Evolutionary conservation across 106 monocot species (phyloP).

Genomic region (Phalaenopsis equestris): DNA sequence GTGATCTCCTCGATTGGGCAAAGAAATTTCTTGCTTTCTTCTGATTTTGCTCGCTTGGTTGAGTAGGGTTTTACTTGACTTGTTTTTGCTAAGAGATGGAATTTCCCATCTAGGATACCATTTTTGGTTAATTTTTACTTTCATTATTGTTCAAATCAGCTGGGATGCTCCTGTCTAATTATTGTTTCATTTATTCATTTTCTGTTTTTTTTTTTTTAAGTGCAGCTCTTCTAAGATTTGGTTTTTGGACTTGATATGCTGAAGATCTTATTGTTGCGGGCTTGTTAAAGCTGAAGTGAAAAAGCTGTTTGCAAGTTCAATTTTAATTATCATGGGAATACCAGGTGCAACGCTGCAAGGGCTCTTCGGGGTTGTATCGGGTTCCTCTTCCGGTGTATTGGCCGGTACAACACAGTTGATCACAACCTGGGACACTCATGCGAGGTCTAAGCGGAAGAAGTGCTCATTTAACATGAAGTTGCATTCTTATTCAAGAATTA

Average conservation of each 20-base stretch:
- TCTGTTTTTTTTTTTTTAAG: neutral
- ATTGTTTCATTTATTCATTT: neutral
- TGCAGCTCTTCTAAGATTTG: neutral
- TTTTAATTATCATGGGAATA: slow-evolving; percentile 15
- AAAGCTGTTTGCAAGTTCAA: neutral
- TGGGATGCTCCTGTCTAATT: neutral
- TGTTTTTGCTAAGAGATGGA: too few relatives aligned
- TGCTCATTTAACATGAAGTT: slow-evolving; percentile 6
- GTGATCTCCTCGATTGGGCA: neutral
- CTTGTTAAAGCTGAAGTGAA: neutral
- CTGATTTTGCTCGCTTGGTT: neutral
- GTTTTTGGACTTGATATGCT: neutral
- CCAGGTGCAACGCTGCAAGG: slow-evolving; percentile 13
- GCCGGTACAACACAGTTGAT: slow-evolving; percentile 7
- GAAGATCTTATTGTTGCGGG: neutral
- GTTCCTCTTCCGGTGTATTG: slow-evolving; percentile 10
- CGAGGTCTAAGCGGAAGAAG: slow-evolving; percentile 14
- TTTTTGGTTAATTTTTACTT: neutral
- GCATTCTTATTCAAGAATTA: neutral
- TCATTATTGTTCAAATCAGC: neutral
- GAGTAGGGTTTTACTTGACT: neutral
- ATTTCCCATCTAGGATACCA: neutral
- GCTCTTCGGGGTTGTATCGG: slow-evolving; percentile 12
- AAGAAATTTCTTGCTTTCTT: neutral
- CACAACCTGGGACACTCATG: neutral